These are phyloP conservation scores for Tulasnella calospora DNA, from an alignment of 768 basidiomycete species.

Conservation along the genomic window DNA sequence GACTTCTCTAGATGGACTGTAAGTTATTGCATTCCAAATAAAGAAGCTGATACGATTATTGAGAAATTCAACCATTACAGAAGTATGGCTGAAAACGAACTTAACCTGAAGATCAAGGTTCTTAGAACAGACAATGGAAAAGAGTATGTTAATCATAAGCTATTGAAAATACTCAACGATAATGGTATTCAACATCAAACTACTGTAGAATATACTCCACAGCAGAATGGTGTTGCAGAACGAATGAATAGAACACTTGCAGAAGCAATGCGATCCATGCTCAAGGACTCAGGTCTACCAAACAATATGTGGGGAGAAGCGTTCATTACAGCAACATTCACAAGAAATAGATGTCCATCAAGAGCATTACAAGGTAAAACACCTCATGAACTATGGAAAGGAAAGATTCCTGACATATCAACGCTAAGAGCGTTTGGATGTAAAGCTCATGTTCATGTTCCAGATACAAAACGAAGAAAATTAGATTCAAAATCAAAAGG, in stretches of 20 bases:
- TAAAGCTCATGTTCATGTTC: conserved; percentile 31
- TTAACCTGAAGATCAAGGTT: too few relatives aligned
- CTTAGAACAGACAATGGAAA: too few relatives aligned
- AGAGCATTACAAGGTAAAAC: conserved; percentile 23
- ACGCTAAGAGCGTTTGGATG: conserved; percentile 34
- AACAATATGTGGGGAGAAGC: conserved; percentile 32
- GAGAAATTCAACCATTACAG: too few relatives aligned
- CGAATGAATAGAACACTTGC: conserved; percentile 22
- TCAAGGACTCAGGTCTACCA: conserved; percentile 20
- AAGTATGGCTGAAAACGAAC: too few relatives aligned
- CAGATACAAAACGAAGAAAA: conserved; percentile 30
- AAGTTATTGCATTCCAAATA: too few relatives aligned
- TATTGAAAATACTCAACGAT: not conserved
- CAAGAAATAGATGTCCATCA: conserved; percentile 29
- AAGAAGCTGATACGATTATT: too few relatives aligned
- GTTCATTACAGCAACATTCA: conserved; percentile 28
- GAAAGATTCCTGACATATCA: conserved; percentile 29
- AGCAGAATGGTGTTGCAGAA: conserved; percentile 28
- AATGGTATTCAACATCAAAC: conserved; percentile 9
- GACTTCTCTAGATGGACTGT: too few relatives aligned
- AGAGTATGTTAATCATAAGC: not conserved
- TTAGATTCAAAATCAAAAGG: conserved; percentile 29
- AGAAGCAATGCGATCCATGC: conserved; percentile 24
- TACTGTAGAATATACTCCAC: conserved; percentile 27
- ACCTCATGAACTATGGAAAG: conserved; percentile 30